Conservation (phyloP, 1,284 basidiomycete species). For the Ceratobasidium sp. region DNA sequence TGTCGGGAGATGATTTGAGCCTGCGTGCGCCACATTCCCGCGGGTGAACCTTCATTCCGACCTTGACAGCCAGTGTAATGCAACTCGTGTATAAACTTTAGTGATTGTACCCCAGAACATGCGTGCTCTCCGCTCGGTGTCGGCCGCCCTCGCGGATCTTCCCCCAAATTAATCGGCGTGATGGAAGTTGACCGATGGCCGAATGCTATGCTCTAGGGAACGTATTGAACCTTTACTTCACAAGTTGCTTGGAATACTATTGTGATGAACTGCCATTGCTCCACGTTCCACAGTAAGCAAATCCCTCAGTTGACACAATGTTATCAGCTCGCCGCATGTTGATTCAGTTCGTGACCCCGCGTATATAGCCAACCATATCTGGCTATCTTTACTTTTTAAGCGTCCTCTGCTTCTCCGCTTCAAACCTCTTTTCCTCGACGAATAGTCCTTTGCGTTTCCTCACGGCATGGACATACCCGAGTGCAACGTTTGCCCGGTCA, state of each 20-base stretch:
- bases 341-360: not conserved
- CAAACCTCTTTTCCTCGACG: constrained; percentile 91
- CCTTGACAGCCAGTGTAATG: too few relatives aligned
- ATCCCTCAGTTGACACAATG: not conserved
- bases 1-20: constrained; percentile 4
- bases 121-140: constrained; percentile 1
- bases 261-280: too few relatives aligned
- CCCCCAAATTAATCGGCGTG: too few relatives aligned
- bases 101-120: too few relatives aligned
- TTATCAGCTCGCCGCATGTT: not conserved
- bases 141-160: too few relatives aligned
- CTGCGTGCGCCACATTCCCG: not conserved
- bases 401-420: constrained; percentile 98
- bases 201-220: too few relatives aligned
- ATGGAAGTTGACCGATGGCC: too few relatives aligned
- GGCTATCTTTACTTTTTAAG: constrained; percentile 71
- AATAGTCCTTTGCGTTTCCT: constrained; percentile 95
- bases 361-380: constrained; percentile 6
- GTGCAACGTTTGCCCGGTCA: constrained; percentile 93
- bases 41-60: constrained; percentile 7
- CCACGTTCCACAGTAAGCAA: not conserved
- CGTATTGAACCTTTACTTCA: too few relatives aligned
- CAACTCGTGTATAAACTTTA: too few relatives aligned
- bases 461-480: constrained; percentile 92
- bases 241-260: too few relatives aligned